These are phyloP conservation scores for Mycosphaerella sp. DNA, from an alignment of 2,329 filamentous ascomycete species.

Conservation along the genomic window DNA sequence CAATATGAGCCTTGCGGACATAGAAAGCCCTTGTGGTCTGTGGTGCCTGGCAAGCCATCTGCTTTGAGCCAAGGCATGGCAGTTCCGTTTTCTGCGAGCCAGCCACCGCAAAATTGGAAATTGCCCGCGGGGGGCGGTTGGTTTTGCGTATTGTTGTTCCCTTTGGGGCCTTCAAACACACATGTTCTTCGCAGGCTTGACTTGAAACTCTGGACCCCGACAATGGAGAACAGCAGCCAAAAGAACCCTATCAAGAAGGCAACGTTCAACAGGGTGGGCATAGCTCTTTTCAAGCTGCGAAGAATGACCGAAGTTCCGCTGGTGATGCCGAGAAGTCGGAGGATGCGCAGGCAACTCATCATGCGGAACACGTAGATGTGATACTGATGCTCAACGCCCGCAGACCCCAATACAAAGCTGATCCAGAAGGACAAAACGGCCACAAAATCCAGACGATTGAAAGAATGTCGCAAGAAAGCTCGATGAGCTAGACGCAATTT, in stretches of 20 bases:
- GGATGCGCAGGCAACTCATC: conserved; percentile 89
- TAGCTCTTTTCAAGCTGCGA: conserved; percentile 89
- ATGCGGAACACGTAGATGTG: conserved; percentile 91
- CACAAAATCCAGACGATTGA: conserved; percentile 91
- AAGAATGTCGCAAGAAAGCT: conserved; percentile 89
- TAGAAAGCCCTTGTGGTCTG: conserved; percentile 71
- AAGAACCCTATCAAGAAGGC: conserved; percentile 95
- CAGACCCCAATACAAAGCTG: conserved; percentile 66
- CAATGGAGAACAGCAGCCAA: conserved; percentile 94
- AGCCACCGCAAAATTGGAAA: conserved; percentile 80
- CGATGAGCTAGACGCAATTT: conserved; percentile 79
- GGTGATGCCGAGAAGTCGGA: conserved; percentile 84
- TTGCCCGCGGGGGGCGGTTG: conserved; percentile 41
- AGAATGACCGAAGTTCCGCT: conserved; percentile 93
- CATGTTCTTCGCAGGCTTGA: conserved; percentile 46
- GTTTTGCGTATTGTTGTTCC: conserved; percentile 27
- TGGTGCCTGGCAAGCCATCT: conserved; percentile 48
- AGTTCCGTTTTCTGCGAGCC: conserved; percentile 55
- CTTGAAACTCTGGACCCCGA: conserved; percentile 89
- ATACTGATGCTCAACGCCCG: conserved; percentile 59
- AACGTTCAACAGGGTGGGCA: conserved; percentile 83
- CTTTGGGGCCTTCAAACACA: conserved; percentile 42
- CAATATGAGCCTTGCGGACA: conserved; percentile 81
- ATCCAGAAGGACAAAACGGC: conserved; percentile 96
- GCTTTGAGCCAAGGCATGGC: conserved; percentile 62